Percentiles rank a stretch among this genome's conserved stretches.
Conservation (phyloP, 2,329 filamentous ascomycete genomes). For the Rutstroemia sp. region DNA sequence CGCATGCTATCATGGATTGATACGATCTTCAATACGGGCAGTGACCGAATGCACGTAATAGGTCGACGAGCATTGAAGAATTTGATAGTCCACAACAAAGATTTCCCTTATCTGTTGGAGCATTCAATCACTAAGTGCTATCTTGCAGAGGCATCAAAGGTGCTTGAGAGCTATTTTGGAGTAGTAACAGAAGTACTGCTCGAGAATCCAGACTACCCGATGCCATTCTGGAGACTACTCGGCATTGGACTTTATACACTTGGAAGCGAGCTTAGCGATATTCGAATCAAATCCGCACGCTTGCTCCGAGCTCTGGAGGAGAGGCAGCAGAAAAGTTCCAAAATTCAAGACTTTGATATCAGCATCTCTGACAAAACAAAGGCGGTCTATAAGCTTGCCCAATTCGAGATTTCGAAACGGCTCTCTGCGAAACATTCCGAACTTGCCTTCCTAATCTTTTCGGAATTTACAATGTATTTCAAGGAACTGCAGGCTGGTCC, state of each 20-base stretch:
- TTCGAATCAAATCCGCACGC: constrained; percentile 79
- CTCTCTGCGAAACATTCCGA: constrained; percentile 84
- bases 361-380: constrained; percentile 98
- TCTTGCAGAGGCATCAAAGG: constrained; percentile 68
- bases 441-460: constrained; percentile 88
- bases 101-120: constrained; percentile 77
- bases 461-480: constrained; percentile 91
- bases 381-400: constrained; percentile 92
- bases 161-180: constrained; percentile 90
- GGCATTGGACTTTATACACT: constrained; percentile 86
- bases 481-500: constrained; percentile 75
- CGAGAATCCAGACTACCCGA: constrained; percentile 72
- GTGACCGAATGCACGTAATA: constrained; percentile 85
- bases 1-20: constrained; percentile 95
- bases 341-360: constrained; percentile 95
- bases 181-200: constrained; percentile 84
- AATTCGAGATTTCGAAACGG: constrained; percentile 91
- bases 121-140: constrained; percentile 92
- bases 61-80: constrained; percentile 84
- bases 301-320: constrained; percentile 77
- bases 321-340: constrained; percentile 75
- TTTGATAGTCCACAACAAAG: constrained; percentile 81
- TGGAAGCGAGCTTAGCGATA: constrained; percentile 83
- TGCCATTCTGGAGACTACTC: constrained; percentile 85
- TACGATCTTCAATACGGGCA: constrained; percentile 85